Base-by-base conservation (phyloP, 1,284 basidiomycete genomes). In the Moesziomyces parantarcticus region DNA sequence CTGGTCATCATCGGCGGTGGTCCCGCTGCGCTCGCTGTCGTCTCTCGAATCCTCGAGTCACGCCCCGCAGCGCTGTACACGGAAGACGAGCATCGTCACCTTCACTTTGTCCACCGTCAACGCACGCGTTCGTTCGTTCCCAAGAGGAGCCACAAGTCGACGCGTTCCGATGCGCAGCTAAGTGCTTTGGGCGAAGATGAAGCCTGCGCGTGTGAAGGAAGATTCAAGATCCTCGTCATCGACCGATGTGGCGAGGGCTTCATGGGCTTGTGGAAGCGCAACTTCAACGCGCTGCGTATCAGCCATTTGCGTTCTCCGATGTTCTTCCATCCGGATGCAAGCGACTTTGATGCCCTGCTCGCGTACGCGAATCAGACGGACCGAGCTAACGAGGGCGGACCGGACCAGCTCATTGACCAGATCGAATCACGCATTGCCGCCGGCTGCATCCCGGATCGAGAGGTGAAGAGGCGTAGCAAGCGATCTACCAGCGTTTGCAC, bases 271-370 rank as follows among this genome's bases (percentile, higher is more conserved):
- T 81, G 77, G 77, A 51, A 73, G 42, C 26, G 66, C 18, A 64
- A 74, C 36, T 80, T 81, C 25, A 22, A 25, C 5, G 74, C 74
- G 18, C 52, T 70, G n/a, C 58, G 74, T 13, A 80, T 81, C 48
- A 66, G 59, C 23, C 69, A 84, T 60, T 65, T 86, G 18, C 76
- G 85, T 7, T 81, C 78, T 22, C 85, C 85, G 4, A 83, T 86
- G 80, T 83, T 85, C 57, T 86, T 85, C 51, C 85, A 86, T 58
- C 67, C 76, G 8, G 73, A 75, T 32, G 83, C 85, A 1, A 72
- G 81, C 7, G 84, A 85, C 41, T 76, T 79, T 20, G 83, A 85
- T 45, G 75, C 77, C 3, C 67, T 85, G 13, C 70, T 85, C 4
- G 79, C 79, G 9, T 84, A 67, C 45, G 78, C 84, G 5, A 70